These are phyloP conservation scores for Fusarium oligoseptatum DNA, from an alignment of 2,329 filamentous ascomycete genomes.

Conservation along the genomic window DNA sequence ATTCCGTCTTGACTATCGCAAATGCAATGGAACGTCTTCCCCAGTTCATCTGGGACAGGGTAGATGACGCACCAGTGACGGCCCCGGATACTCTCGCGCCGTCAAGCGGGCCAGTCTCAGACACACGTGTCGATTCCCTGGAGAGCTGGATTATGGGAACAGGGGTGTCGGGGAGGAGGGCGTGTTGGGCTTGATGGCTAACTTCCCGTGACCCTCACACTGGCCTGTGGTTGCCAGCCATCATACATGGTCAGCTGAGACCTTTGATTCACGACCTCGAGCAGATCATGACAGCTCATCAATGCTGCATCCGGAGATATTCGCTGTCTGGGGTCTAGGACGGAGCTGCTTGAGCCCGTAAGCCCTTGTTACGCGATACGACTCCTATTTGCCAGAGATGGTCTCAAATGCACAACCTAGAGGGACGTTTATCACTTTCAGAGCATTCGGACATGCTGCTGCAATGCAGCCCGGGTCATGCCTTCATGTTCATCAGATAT, in stretches of 20 bases:
- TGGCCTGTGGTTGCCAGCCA: constrained; percentile 25
- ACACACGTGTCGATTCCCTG: constrained; percentile 38
- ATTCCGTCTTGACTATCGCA: constrained; percentile 21
- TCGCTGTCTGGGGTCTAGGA: constrained; percentile 31
- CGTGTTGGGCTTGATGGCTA: constrained; percentile 18
- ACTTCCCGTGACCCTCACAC: constrained; percentile 32
- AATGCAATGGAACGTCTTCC: constrained; percentile 20
- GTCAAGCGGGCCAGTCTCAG: constrained; percentile 27
- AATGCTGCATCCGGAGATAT: constrained; percentile 35
- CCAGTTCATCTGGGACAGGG: constrained; percentile 24
- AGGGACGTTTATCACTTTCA: constrained; percentile 11
- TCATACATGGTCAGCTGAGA: constrained; percentile 28
- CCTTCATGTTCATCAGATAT: constrained; percentile 29
- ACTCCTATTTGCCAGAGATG: constrained; percentile 28
- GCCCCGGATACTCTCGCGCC: constrained; percentile 23
- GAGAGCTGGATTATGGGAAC: constrained; percentile 22
- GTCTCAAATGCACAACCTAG: constrained; percentile 21
- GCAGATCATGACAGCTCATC: constrained; percentile 44
- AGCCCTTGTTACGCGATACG: constrained; percentile 9
- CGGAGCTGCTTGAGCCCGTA: constrained; percentile 26
- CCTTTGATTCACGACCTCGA: constrained; percentile 17
- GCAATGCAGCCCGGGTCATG: constrained; percentile 39
- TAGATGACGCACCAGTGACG: constrained; percentile 40
- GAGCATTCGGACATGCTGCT: constrained; percentile 29
- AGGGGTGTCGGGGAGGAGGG: constrained; percentile 28